Conservation (phyloP, 306 rosid genomes). For the Cicer yamashitae region DNA sequence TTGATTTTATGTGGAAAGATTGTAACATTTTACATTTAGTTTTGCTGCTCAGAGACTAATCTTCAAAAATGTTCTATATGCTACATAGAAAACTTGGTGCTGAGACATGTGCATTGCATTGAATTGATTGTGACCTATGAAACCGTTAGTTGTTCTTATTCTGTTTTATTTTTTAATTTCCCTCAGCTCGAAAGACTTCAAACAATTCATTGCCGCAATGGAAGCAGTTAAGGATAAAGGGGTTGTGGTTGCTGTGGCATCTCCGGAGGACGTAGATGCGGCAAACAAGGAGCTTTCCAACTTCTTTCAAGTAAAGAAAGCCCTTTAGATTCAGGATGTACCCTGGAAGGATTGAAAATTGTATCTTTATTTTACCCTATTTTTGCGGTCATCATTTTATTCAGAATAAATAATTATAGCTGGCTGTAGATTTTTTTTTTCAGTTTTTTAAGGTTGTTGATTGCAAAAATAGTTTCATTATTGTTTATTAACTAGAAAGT, state of each 20-base stretch:
- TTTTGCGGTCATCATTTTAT: conserved; percentile 13
- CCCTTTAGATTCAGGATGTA: conserved; percentile 54
- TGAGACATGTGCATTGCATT: conserved; percentile 15
- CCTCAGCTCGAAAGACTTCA: conserved; percentile 88
- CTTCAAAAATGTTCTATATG: not conserved
- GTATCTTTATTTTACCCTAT: conserved; percentile 8
- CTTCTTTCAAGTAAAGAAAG: conserved; percentile 88
- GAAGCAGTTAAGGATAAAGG: conserved; percentile 86
- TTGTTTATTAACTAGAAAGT: not conserved
- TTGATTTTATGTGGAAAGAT: not conserved
- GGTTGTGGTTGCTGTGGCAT: conserved; percentile 93
- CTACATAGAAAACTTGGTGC: conserved; percentile 9
- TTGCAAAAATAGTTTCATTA: not conserved
- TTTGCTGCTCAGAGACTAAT: conserved; percentile 21
- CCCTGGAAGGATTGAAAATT: not conserved
- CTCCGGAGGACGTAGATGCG: conserved; percentile 79
- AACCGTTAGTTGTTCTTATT: conserved; percentile 14
- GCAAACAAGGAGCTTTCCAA: conserved; percentile 67
- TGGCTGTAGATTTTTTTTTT: not conserved
- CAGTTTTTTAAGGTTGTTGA: not conserved
- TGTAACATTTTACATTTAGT: conserved; percentile 3
- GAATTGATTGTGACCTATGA: not conserved
- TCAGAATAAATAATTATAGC: not conserved
- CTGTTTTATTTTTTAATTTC: conserved; percentile 12
- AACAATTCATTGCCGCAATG: conserved; percentile 68